Percentiles rank a stretch among this genome's conserved stretches.
These are phyloP conservation scores for Phytophthora crassamura DNA, from an alignment of 352 stramenopile genomes.

Conservation along the genomic window DNA sequence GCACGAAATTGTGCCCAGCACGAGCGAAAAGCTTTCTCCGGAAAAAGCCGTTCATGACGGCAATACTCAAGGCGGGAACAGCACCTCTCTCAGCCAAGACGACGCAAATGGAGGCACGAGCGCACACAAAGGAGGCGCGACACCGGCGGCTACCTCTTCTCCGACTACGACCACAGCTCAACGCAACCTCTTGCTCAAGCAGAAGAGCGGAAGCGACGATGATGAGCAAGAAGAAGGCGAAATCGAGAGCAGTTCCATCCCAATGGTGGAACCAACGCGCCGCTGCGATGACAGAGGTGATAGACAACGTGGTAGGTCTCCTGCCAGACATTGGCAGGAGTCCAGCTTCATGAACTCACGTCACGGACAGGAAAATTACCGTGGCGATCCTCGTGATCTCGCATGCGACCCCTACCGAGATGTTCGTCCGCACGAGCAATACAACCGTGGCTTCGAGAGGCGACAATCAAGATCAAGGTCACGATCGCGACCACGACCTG, in stretches of 20 bases:
- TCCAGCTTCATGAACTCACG: not conserved
- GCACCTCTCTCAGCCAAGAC: too few relatives aligned
- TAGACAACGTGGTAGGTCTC: conserved; percentile 1
- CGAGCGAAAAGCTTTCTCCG: too few relatives aligned
- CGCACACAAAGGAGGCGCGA: not conserved
- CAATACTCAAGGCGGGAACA: too few relatives aligned
- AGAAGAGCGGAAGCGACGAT: conserved; percentile 15
- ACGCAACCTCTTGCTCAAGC: not conserved
- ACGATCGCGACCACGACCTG: conserved; percentile 16
- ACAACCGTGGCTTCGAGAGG: not conserved
- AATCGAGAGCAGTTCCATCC: conserved; percentile 13
- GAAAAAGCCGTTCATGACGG: too few relatives aligned
- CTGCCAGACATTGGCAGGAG: conserved; percentile 13
- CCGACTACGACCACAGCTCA: not conserved
- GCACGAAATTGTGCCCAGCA: too few relatives aligned
- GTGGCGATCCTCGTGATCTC: conserved; percentile 5
- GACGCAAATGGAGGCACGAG: not conserved
- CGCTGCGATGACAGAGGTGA: not conserved
- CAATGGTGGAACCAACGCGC: not conserved
- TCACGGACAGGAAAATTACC: conserved; percentile 10
- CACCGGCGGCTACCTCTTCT: not conserved
- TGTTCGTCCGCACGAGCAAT: not conserved
- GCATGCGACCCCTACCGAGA: not conserved
- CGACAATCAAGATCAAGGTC: conserved; percentile 28
- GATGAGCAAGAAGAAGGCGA: conserved; percentile 29